phyloP scores from a whole-genome alignment of 148 eudicot species.

The Persicaria tinctoria region DNA sequence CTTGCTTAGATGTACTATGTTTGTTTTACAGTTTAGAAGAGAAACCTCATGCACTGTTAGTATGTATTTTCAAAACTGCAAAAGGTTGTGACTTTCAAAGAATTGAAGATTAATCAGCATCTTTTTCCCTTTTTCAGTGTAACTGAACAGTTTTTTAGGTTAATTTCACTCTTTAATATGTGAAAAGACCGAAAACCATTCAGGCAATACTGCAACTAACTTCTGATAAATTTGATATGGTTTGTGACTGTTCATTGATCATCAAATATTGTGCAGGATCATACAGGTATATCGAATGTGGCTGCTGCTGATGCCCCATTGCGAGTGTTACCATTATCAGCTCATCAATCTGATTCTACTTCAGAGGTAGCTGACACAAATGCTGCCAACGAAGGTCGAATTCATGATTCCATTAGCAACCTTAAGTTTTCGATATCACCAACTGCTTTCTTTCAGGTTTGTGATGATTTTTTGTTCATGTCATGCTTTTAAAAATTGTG shows the following conservation, averaged over 20 bases:
- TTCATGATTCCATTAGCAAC: conserved; percentile 79
- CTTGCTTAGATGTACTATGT: not conserved
- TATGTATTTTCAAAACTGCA: not conserved
- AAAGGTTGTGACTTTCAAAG: not conserved
- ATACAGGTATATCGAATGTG: conserved; percentile 85
- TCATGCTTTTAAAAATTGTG: not conserved
- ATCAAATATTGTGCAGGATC: conserved; percentile 48
- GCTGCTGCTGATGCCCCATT: conserved; percentile 82
- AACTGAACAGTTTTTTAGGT: not conserved
- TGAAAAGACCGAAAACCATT: not conserved
- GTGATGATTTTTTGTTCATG: not conserved
- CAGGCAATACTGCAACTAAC: not conserved
- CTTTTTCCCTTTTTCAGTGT: not conserved
- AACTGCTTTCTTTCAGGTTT: conserved; percentile 90
- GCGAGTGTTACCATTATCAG: conserved; percentile 43
- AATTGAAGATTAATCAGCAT: not conserved
- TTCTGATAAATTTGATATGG: not conserved
- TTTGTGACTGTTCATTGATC: not conserved
- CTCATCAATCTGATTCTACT: conserved; percentile 24
- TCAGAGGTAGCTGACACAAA: conserved; percentile 21
- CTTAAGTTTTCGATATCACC: conserved; percentile 83
- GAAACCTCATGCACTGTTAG: not conserved
- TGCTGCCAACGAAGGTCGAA: conserved; percentile 41
- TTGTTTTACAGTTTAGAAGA: not conserved
- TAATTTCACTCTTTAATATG: not conserved